Conservation (phyloP, 345 rosid genomes). For the Citrus glauca region DNA sequence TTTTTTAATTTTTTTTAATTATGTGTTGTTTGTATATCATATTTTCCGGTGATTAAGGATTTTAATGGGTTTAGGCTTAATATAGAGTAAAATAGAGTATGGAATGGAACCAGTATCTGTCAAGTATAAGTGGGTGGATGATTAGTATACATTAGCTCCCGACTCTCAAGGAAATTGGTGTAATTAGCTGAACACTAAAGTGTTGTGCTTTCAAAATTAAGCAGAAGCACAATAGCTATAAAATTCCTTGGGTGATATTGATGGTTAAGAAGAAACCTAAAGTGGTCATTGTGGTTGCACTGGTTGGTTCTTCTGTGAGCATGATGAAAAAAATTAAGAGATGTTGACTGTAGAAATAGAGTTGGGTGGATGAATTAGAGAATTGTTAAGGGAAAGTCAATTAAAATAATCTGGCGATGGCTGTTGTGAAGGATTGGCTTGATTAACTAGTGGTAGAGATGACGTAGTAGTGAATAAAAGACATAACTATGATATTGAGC, state of each 20-base stretch:
- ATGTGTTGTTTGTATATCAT: too few species aligned
- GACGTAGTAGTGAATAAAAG: not conserved
- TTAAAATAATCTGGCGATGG: not conserved
- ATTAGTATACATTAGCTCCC: not conserved
- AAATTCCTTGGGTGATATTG: not conserved
- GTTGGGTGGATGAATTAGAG: not conserved
- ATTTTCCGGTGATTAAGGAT: not conserved
- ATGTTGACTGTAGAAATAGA: not conserved
- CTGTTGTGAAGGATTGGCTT: not conserved
- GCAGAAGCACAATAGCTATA: not conserved
- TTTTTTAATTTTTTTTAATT: not conserved
- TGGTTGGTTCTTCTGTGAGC: not conserved
- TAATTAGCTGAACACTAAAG: not conserved
- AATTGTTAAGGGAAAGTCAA: not conserved
- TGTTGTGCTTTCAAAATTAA: not conserved
- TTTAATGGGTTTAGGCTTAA: not conserved
- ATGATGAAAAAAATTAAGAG: not conserved
- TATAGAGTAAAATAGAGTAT: not conserved
- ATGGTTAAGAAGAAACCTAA: not conserved
- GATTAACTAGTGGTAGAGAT: not conserved
- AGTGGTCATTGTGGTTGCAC: not conserved
- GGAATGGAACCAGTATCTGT: not conserved
- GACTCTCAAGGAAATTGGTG: not conserved
- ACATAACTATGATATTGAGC: not conserved
- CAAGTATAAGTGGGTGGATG: not conserved